Conservation (phyloP, 768 basidiomycete genomes). For the Suillus cothurnatus region DNA sequence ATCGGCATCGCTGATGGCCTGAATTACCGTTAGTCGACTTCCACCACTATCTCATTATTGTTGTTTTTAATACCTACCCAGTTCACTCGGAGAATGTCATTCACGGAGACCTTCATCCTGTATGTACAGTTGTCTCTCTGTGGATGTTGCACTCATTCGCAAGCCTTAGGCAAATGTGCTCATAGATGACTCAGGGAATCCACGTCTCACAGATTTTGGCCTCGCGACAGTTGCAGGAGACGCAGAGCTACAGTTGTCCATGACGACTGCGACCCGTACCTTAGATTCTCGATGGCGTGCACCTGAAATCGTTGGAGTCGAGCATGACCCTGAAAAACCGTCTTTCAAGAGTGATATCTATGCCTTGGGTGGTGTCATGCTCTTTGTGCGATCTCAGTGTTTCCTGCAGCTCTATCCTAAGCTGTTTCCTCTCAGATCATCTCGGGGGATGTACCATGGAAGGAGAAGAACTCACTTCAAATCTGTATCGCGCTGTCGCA, state of each 20-base stretch:
- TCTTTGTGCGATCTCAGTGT: not conserved
- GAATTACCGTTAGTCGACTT: slow-evolving; percentile 3
- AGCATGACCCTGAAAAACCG: slow-evolving; percentile 19
- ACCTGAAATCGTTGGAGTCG: slow-evolving; percentile 26
- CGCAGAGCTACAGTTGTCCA: not conserved
- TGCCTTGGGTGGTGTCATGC: slow-evolving; percentile 33
- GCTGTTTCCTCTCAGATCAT: not conserved
- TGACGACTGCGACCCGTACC: not conserved
- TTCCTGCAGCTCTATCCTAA: too few species aligned
- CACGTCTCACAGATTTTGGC: slow-evolving; percentile 47
- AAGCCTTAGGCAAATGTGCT: slow-evolving; percentile 21
- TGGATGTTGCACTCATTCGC: not conserved
- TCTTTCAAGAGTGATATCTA: slow-evolving; percentile 40
- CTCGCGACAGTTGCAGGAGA: slow-evolving; percentile 41
- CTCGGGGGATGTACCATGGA: not conserved
- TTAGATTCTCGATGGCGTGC: slow-evolving; percentile 41
- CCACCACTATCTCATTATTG: not conserved
- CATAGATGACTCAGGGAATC: slow-evolving; percentile 26
- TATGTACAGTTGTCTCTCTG: slow-evolving; percentile 5
- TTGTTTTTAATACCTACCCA: not conserved
- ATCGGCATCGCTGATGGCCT: slow-evolving; percentile 18
- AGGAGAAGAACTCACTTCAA: not conserved
- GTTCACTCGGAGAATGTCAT: slow-evolving; percentile 19
- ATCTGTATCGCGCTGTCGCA: not conserved
- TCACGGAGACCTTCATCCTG: slow-evolving; percentile 21